Evolutionary conservation across 805 yeast genomes (phyloP).

Genomic region (Wickerhamiella australiensis): DNA sequence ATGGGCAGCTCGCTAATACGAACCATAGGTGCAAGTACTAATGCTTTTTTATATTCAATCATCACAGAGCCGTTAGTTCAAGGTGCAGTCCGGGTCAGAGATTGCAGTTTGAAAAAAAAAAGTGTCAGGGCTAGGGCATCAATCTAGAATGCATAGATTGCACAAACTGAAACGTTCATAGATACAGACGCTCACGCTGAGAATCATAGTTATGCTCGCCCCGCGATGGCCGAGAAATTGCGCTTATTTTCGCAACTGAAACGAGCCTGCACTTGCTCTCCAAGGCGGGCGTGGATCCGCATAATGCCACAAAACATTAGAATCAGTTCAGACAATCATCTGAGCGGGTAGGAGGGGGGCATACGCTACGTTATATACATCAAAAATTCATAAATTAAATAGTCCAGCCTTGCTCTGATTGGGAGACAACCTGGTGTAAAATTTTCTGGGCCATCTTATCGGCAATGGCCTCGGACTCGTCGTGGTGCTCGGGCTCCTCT

Average conservation of each 20-base stretch:
- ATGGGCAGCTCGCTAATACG: slow-evolving; percentile 91
- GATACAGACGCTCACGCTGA: no score
- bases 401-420: slow-evolving; percentile 12
- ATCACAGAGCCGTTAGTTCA: slow-evolving; percentile 20
- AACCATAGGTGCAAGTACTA: slow-evolving; percentile 90
- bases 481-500: slow-evolving; percentile 34
- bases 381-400: slow-evolving; percentile 3
- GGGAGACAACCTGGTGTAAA: slow-evolving; percentile 23
- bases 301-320: background rate
- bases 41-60: slow-evolving; percentile 62
- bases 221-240: no score
- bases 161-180: background rate
- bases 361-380: background rate
- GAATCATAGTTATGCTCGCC: no score
- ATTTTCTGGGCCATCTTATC: slow-evolving; percentile 29
- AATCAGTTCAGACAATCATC: no score
- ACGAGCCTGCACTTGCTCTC: no score
- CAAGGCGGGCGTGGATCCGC: background rate
- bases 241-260: no score
- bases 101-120: background rate
- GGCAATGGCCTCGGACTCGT: slow-evolving; percentile 21
- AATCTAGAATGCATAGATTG: background rate
- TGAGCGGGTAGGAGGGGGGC: no score
- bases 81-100: background rate
- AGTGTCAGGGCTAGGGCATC: slow-evolving; percentile 6